Evolutionary conservation across 2,329 filamentous ascomycete species (phyloP).

Genomic region (Colletotrichum somersetense): DNA sequence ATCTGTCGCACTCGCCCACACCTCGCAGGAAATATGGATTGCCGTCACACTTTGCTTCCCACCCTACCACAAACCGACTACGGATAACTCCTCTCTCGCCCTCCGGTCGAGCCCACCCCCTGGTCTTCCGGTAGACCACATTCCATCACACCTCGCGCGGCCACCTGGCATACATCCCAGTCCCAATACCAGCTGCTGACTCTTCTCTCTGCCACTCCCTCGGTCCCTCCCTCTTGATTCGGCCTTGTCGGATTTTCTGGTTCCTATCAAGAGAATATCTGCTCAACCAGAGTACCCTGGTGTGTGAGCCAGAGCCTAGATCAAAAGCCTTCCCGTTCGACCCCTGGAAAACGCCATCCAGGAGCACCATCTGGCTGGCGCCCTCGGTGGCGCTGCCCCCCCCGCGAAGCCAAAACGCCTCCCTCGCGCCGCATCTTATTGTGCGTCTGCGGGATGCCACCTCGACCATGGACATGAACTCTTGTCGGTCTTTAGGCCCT

Average conservation of each 20-base stretch:
- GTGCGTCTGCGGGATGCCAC: constrained; percentile 33
- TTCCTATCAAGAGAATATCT: constrained; percentile 11
- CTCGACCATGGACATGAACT: neutral
- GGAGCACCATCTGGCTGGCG: constrained; percentile 31
- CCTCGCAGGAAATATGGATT: constrained; percentile 39
- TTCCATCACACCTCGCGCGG: constrained; percentile 21
- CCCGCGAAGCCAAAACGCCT: constrained; percentile 40
- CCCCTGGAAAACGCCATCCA: constrained; percentile 38
- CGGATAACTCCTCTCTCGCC: neutral
- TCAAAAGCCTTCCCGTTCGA: constrained; percentile 37
- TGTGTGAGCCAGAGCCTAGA: constrained; percentile 20
- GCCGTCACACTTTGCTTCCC: constrained; percentile 18
- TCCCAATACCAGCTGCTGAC: constrained; percentile 13
- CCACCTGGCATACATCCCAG: constrained; percentile 10
- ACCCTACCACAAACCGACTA: constrained; percentile 10
- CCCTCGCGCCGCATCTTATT: constrained; percentile 43
- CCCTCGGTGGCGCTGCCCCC: constrained; percentile 37
- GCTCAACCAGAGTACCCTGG: constrained; percentile 8
- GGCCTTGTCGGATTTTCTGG: constrained; percentile 12
- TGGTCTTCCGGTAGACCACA: constrained; percentile 15
- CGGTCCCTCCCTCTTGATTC: neutral
- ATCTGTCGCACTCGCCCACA: constrained; percentile 39
- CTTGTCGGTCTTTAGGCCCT: neutral
- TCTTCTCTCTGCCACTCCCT: constrained; percentile 1
- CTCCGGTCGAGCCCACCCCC: constrained; percentile 14